Evolutionary conservation across 1,284 basidiomycete species (phyloP), one percentile per base, ranked within the genome.

Genomic region (Cystobasidiaceae sp.): DNA sequence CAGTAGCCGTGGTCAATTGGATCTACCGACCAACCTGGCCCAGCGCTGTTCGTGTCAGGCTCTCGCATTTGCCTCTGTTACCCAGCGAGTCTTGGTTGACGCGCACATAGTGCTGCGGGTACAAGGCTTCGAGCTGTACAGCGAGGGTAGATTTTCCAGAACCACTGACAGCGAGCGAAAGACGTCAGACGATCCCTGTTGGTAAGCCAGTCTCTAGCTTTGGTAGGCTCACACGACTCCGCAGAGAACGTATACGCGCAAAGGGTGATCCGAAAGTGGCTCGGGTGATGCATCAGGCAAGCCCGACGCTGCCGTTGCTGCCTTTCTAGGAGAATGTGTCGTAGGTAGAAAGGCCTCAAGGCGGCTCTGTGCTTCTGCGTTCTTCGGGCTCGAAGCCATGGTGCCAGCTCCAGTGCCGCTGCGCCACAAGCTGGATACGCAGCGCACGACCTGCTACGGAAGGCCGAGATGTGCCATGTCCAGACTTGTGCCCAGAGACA

Each of bases 301-400:
- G 75, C 3, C 77, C 77, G 19, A 75, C 61, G 43, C 79, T 70
- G 66, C 79, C 70, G 50, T 76, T 51, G 19, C 73, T 57, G 0
- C 30, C 32, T 43, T 27, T 5, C 48, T 48, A 54, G 34, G 50
- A 37, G 54, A 43, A 32, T 32, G n/a, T 3, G 61, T 19, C 17
- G 44, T 28, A 25, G 61, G 61, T 17, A 64, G 11, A 37, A 55
- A 64, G 21, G 41, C 49, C 13, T 64, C 61, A 41, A 64, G 30
- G 39, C 61, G 61, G 49, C 41, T 54, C 30, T 64, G 60, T 13
- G 60, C 43, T 2, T n/a, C 44, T 0, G 37, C 21, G 60, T 27
- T 27, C 51, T 62, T 23, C 23, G 19, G 4, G 51, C 28, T 54
- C 25, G 51, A n/a, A n/a, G n/a, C n/a, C n/a, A n/a, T n/a, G n/a